These are phyloP conservation scores for Colletotrichum tofieldiae DNA, from an alignment of 2,329 filamentous ascomycete species.

Conservation along the genomic window DNA sequence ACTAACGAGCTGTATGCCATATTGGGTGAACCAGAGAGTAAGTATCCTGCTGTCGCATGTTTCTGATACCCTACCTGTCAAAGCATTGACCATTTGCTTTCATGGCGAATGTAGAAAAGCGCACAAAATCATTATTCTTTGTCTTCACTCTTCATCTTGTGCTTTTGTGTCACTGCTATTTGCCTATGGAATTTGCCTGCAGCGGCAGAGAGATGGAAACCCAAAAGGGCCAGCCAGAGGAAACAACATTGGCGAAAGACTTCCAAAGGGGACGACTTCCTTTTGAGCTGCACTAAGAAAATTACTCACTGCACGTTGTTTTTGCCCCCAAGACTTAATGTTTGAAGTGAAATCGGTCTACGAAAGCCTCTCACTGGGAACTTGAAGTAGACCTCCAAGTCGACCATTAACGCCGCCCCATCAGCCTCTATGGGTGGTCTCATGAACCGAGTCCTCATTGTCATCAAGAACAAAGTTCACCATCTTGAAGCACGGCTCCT, in stretches of 20 bases:
- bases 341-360: no score
- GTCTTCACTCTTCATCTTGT: not conserved
- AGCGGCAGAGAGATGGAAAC: not conserved
- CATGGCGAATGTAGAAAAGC: not conserved
- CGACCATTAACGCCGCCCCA: not conserved
- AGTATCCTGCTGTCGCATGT: no score
- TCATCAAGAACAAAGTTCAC: conserved; percentile 27
- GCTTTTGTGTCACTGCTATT: no score
- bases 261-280: not conserved
- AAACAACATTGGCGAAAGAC: not conserved
- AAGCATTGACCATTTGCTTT: not conserved
- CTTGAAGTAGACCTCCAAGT: not conserved
- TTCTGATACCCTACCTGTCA: not conserved
- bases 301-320: not conserved
- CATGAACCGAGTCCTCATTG: not conserved
- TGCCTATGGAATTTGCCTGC: not conserved
- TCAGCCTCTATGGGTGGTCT: not conserved
- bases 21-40: not conserved
- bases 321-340: not conserved
- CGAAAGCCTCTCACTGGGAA: not conserved
- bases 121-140: not conserved
- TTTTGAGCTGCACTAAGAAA: not conserved
- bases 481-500: conserved; percentile 27
- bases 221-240: not conserved
- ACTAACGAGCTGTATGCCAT: not conserved